Percentiles rank a stretch among this genome's conserved stretches.
Conservation (phyloP, 1,284 basidiomycete species). For the Vanrija sp. region DNA sequence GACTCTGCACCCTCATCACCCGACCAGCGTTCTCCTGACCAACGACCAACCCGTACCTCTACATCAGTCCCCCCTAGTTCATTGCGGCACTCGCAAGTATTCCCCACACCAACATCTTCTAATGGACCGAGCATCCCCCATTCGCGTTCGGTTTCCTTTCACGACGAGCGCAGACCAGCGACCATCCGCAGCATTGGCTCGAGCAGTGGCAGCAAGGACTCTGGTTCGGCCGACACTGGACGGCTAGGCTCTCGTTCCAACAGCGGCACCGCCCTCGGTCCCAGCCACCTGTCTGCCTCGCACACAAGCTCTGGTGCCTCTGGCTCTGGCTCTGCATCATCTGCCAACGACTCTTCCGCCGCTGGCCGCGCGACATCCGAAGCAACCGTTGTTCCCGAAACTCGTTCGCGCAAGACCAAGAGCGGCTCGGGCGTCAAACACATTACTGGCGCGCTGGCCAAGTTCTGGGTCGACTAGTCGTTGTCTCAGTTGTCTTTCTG, state of each 20-base stretch:
- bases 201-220: conserved; percentile 13
- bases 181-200: conserved; percentile 12
- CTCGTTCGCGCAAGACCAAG: conserved; percentile 25
- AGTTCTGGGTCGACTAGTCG: conserved; percentile 43
- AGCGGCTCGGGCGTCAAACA: conserved; percentile 36
- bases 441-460: conserved; percentile 33
- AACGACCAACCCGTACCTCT: conserved; percentile 7
- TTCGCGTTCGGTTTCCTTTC: conserved; percentile 18
- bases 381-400: background rate
- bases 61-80: too few relatives aligned
- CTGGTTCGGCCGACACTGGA: background rate
- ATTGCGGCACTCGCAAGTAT: conserved; percentile 16
- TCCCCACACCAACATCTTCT: conserved; percentile 8
- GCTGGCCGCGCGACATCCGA: conserved; percentile 1
- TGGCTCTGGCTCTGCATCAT: conserved; percentile 15
- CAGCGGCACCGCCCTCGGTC: conserved; percentile 12
- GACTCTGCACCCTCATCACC: background rate
- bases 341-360: background rate
- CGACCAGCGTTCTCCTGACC: conserved; percentile 3
- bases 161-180: conserved; percentile 11
- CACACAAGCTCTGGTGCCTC: conserved; percentile 3
- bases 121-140: background rate
- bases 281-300: conserved; percentile 1
- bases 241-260: conserved; percentile 11
- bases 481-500: background rate